phyloP scores from a whole-genome alignment of 2,329 filamentous ascomycete genomes.

The Aquanectria penicillioides region DNA sequence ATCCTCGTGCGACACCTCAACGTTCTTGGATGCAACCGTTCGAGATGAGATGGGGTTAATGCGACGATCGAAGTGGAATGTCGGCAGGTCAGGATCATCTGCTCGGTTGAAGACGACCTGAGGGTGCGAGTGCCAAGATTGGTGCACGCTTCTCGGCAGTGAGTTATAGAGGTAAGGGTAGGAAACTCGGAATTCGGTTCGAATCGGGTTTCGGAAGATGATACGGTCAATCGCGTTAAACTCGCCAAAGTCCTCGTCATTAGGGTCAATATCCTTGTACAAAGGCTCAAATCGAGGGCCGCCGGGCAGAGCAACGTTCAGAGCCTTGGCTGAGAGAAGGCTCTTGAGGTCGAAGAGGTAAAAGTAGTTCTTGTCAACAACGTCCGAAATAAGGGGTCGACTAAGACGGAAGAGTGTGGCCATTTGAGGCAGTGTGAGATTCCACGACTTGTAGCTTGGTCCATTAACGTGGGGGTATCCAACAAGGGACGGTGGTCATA shows the following conservation, averaged over 20 bases:
- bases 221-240: conserved; percentile 99
- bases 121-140: conserved; percentile 93
- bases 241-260: conserved; percentile 98
- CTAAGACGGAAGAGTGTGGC: conserved; percentile 93
- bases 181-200: conserved; percentile 94
- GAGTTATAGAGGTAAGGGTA: conserved; percentile 98
- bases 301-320: conserved; percentile 97
- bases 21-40: conserved; percentile 91
- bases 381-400: conserved; percentile 88
- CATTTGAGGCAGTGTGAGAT: conserved; percentile 93
- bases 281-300: conserved; percentile 95
- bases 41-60: conserved; percentile 98
- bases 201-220: conserved; percentile 94
- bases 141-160: conserved; percentile 89
- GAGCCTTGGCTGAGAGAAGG: conserved; percentile 93
- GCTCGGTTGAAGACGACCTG: conserved; percentile 91
- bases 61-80: conserved; percentile 97
- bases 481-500: conserved; percentile 93
- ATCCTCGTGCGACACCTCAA: conserved; percentile 92
- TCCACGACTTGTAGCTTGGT: conserved; percentile 96
- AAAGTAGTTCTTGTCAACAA: conserved; percentile 96
- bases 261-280: conserved; percentile 98
- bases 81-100: conserved; percentile 88
- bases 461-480: conserved; percentile 95
- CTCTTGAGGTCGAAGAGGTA: conserved; percentile 96